Base-by-base conservation (phyloP, 2,329 filamentous ascomycete species). In the Diplodia mutila region DNA sequence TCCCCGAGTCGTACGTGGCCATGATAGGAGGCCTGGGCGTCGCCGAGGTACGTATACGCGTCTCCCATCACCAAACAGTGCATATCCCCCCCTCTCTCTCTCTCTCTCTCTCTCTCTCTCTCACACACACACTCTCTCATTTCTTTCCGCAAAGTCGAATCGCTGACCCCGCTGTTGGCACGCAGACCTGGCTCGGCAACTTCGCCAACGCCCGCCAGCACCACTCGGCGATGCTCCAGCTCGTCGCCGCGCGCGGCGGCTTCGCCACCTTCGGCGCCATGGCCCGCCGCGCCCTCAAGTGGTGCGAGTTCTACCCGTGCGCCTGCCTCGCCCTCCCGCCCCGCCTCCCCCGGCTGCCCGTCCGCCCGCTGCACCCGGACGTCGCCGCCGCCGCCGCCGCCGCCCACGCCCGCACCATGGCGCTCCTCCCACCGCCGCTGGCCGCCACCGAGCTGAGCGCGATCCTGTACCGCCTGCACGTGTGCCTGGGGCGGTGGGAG, bases 231-330 rank as follows among this genome's bases (percentile, higher is more conserved):
- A 59, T 59, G 55, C 37, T 46, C 7, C 18, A 12, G 6, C 55
- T 59, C 0, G 55, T 59, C 0, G 23, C 23, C 37, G 55, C 55
- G 14, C 55, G 55, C 55, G 55, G 55, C 16, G 55, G 55, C 5
- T 14, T 59, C 23, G 16, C 23, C 3, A 59, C 37, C 6, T 59
- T 59, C 55, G 6, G 34, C 23, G 11, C 55, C 3, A 42, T 59
- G 55, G 55, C 37, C 5, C 55, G 46, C 23, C 55, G 55, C 8
- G 37, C 55, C 1, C 12, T 59, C 37, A 32, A 46, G 37, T 59
- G 55, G 55, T 59, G 55, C 55, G 55, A 59, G 37, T 59, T 27
- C 37, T 59, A 59, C 23, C n/a, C 55, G 3, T 59, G 55, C 37
- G 55, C 55, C 4, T 23, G 34, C 21, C 4, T n/a, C 14, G 14